phyloP scores from a whole-genome alignment of 768 basidiomycete species.

The Hericium alpestre region DNA sequence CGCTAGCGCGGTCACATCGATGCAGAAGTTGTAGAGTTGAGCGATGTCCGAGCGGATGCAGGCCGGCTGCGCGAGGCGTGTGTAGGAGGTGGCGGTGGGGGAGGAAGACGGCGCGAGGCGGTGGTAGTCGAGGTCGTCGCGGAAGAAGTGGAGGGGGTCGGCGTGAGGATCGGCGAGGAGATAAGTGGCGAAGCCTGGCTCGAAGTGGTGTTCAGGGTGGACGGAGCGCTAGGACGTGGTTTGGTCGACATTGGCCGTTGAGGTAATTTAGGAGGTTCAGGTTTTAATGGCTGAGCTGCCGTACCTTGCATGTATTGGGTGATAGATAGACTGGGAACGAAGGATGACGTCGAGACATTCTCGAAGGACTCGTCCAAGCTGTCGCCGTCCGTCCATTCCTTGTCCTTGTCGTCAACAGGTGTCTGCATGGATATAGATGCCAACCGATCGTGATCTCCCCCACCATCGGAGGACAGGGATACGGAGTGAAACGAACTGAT shows the following conservation, averaged over 20 bases:
- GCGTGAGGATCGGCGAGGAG: background rate
- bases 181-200: conserved; percentile 4
- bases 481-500: conserved; percentile 74
- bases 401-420: conserved; percentile 31
- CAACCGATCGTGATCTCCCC: conserved; percentile 6
- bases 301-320: conserved; percentile 23
- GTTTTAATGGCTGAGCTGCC: conserved; percentile 18
- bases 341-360: conserved; percentile 43
- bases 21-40: background rate
- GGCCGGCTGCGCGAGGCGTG: background rate
- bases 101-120: conserved; percentile 20
- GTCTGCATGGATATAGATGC: conserved; percentile 24
- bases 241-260: conserved; percentile 14
- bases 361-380: conserved; percentile 62
- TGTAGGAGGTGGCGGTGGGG: background rate
- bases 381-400: conserved; percentile 30
- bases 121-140: conserved; percentile 35
- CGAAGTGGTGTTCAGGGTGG: conserved; percentile 17
- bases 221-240: conserved; percentile 24
- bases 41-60: background rate
- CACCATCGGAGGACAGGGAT: conserved; percentile 56
- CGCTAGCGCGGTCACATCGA: background rate
- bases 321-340: conserved; percentile 33
- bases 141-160: conserved; percentile 45
- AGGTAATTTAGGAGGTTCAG: conserved; percentile 12